Evolutionary conservation across 257 asterid genomes (phyloP).

Genomic region (Lantana camara): DNA sequence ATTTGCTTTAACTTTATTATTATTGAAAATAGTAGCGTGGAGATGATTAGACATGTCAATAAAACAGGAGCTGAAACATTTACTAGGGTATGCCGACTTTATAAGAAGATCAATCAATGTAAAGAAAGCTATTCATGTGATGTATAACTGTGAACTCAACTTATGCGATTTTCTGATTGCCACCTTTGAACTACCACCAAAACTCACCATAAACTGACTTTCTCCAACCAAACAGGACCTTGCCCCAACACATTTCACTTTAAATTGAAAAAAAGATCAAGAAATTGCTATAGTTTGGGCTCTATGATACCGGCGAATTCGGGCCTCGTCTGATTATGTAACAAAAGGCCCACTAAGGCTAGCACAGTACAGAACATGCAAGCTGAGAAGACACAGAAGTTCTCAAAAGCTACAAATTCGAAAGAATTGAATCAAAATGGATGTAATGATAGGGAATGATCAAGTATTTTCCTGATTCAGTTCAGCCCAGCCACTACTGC

Average conservation of each 20-base stretch:
- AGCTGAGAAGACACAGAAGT: no score
- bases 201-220: conserved; percentile 11
- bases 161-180: neutral
- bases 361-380: neutral
- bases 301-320: neutral
- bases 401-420: neutral
- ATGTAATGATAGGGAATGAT: conserved; percentile 8
- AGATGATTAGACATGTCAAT: conserved; percentile 30
- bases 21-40: conserved; percentile 14
- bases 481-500: conserved; percentile 73
- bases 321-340: neutral
- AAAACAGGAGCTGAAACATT: conserved; percentile 15
- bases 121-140: conserved; percentile 28
- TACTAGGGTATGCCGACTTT: conserved; percentile 26
- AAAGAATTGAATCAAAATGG: conserved; percentile 2
- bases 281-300: neutral
- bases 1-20: neutral
- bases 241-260: conserved; percentile 29
- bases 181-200: neutral
- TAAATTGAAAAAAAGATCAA: conserved; percentile 37
- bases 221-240: conserved; percentile 35
- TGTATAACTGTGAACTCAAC: conserved; percentile 11
- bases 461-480: conserved; percentile 35
- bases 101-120: conserved; percentile 22
- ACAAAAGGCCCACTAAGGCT: neutral